Evolutionary conservation across 2,329 filamentous ascomycete species (phyloP).

Genomic region (Colletotrichum sp.): DNA sequence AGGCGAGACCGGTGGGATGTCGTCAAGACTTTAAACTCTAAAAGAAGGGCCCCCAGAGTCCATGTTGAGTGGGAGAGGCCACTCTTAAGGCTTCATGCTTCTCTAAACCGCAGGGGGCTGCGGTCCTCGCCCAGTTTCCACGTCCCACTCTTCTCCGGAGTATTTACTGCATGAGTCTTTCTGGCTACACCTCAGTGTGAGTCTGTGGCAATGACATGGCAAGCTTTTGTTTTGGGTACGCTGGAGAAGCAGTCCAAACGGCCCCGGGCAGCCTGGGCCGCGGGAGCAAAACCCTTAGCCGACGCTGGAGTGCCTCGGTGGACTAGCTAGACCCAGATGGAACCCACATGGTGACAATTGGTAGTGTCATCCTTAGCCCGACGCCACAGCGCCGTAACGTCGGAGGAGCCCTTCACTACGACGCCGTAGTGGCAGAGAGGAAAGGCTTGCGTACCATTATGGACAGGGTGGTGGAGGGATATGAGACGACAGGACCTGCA

Average conservation of each 20-base stretch:
- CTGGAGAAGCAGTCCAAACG: neutral
- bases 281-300: neutral
- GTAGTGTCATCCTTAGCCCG: neutral
- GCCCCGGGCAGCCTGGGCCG: neutral
- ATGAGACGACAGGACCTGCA: neutral
- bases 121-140: neutral
- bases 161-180: neutral
- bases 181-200: neutral
- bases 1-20: neutral
- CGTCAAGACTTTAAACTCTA: neutral
- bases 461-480: neutral
- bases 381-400: slow-evolving; percentile 1
- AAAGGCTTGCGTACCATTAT: neutral
- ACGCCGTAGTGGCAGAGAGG: neutral
- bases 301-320: neutral
- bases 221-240: neutral
- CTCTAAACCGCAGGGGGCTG: neutral
- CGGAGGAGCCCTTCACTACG: neutral
- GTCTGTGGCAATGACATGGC: neutral
- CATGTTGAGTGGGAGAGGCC: neutral
- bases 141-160: neutral
- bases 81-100: neutral
- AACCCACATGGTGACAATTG: neutral
- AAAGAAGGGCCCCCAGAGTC: neutral
- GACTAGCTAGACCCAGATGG: neutral